A percentile compares a stretch with the other conserved stretches of the same genome.
Conservation (phyloP, 2,329 filamentous ascomycete species). For the Thelonectria discophora region DNA sequence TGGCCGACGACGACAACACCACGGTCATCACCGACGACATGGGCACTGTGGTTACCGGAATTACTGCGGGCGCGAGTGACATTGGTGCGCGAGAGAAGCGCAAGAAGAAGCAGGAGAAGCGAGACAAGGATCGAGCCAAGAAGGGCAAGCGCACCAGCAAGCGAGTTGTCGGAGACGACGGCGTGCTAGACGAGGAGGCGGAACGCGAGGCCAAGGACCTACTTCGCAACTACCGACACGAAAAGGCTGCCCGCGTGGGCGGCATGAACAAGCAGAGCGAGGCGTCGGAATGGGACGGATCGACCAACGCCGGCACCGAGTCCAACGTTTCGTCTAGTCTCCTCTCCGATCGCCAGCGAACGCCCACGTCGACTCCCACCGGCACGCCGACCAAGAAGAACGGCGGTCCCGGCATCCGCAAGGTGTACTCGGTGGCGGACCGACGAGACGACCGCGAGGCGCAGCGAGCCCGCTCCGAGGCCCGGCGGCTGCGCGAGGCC, state of each 20-base stretch:
- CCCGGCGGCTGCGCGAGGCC: slow-evolving; percentile 63
- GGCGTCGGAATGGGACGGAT: slow-evolving; percentile 80
- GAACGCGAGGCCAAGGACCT: slow-evolving; percentile 73
- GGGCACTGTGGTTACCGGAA: slow-evolving; percentile 59
- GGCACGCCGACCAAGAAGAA: slow-evolving; percentile 47
- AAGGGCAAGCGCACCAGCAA: slow-evolving; percentile 55
- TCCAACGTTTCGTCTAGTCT: slow-evolving; percentile 71
- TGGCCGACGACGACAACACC: slow-evolving; percentile 61
- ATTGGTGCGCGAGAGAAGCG: slow-evolving; percentile 64
- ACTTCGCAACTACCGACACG: slow-evolving; percentile 84
- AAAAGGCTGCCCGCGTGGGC: slow-evolving; percentile 86
- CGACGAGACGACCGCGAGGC: slow-evolving; percentile 61
- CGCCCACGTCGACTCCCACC: slow-evolving; percentile 63
- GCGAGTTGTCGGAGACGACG: slow-evolving; percentile 65
- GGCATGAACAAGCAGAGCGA: slow-evolving; percentile 87
- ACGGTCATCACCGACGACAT: slow-evolving; percentile 54
- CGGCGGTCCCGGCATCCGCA: slow-evolving; percentile 60
- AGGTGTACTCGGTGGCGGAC: slow-evolving; percentile 69
- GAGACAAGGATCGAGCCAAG: slow-evolving; percentile 51
- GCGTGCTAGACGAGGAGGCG: slow-evolving; percentile 69
- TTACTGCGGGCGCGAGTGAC: slow-evolving; percentile 67
- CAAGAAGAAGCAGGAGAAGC: slow-evolving; percentile 61
- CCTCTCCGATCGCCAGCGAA: slow-evolving; percentile 65
- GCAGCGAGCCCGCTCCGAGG: slow-evolving; percentile 66
- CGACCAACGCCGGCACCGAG: slow-evolving; percentile 68